Base-by-base conservation (phyloP, 805 yeast genomes). In the Myxozyma melibiosi region DNA sequence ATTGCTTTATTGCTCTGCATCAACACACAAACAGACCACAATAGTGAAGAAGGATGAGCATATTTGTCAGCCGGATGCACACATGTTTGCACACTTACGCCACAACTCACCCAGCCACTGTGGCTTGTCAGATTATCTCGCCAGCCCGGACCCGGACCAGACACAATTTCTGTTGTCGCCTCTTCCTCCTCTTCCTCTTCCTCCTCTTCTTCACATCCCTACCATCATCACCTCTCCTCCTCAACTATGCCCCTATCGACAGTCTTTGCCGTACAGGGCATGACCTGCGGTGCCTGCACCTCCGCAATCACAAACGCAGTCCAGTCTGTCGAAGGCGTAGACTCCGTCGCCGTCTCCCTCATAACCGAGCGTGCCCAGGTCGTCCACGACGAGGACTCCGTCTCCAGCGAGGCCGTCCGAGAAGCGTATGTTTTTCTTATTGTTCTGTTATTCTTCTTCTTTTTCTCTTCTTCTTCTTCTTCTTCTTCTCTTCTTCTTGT, bases 201-300 rank as follows among this genome's bases (percentile, higher is more conserved):
- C 25, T 9, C 22, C 39, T 24, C 46, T 18, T 22, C 45, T 31
- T 20, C 31, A 11, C 27, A 5, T 20, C 44, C 44, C 14, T 14
- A 6, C 39, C 18, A 6, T n/a, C 39, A 13, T 6, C 13, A 8
- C 39, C 7, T 25, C 44, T 20, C 44, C 44, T 40, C 27, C 44
- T 20, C 38, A 11, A 28, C 30, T 14, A 58, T 56, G 62, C 35
- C 56, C n/a, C 37, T 47, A 14, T 58, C 58, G 45, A 41, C 56
- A 9, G 51, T 50, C 20, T 38, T 72, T 41, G 53, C 70, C 3
- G 74, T 86, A 1, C 70, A 74, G 14, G 97, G 97, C 1, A 92
- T 91, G 97, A 91, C 98, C 1, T 92, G 97, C 68, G 85, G 94
- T 1, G 80, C 96, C 1, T 92, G 98, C 69, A 79, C 87, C 0